Conservation (phyloP, 2,329 filamentous ascomycete genomes). For the Phialophora expanda region DNA sequence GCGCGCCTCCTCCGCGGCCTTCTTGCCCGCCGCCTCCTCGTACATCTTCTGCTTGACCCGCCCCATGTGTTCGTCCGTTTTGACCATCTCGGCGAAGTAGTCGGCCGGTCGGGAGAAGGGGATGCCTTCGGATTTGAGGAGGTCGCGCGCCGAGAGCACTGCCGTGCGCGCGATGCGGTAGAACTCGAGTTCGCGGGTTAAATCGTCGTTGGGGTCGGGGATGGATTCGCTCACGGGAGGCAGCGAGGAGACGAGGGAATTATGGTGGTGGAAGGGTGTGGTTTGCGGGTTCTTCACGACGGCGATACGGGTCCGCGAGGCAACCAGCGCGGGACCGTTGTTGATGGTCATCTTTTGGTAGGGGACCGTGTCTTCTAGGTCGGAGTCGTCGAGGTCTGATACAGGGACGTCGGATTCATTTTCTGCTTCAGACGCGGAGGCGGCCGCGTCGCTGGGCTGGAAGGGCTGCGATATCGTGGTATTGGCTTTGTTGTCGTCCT, state of each 20-base stretch:
- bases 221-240: slow-evolving; percentile 68
- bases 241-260: slow-evolving; percentile 69
- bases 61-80: slow-evolving; percentile 97
- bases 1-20: slow-evolving; percentile 87
- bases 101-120: slow-evolving; percentile 88
- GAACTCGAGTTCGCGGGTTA: slow-evolving; percentile 89
- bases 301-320: slow-evolving; percentile 73
- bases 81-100: slow-evolving; percentile 99
- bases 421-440: slow-evolving; percentile 66
- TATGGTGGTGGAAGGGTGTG: slow-evolving; percentile 81
- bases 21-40: slow-evolving; percentile 89
- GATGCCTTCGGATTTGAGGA: slow-evolving; percentile 79
- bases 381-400: slow-evolving; percentile 81
- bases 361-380: slow-evolving; percentile 83
- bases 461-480: slow-evolving; percentile 45
- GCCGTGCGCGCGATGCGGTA: slow-evolving; percentile 87
- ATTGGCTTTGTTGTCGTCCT: slow-evolving; percentile 19
- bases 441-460: slow-evolving; percentile 50
- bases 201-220: slow-evolving; percentile 84
- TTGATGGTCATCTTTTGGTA: slow-evolving; percentile 96
- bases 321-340: slow-evolving; percentile 84
- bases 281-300: slow-evolving; percentile 58
- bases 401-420: slow-evolving; percentile 88
- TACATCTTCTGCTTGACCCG: slow-evolving; percentile 92
- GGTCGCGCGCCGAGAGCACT: slow-evolving; percentile 71